These are phyloP conservation scores for Sicyos baderoa DNA, from an alignment of 306 rosid genomes.

Conservation along the genomic window DNA sequence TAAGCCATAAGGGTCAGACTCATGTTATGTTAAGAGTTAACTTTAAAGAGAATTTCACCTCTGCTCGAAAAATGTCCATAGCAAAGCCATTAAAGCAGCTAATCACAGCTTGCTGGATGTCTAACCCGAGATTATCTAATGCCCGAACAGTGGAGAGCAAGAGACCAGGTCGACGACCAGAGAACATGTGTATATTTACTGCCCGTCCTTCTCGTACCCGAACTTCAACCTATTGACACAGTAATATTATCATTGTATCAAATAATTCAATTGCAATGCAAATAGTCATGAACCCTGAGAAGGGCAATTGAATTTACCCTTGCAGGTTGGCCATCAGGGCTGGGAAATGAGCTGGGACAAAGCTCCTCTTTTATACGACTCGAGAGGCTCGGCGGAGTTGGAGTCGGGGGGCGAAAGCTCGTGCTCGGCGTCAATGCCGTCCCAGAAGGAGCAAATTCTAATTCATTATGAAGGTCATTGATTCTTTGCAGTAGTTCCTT, in stretches of 20 bases:
- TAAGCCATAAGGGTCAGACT: neutral
- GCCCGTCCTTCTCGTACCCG: slow-evolving; percentile 86
- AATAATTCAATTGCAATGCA: neutral
- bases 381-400: slow-evolving; percentile 65
- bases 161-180: slow-evolving; percentile 83
- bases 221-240: slow-evolving; percentile 68
- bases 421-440: slow-evolving; percentile 48
- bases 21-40: neutral
- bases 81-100: slow-evolving; percentile 98
- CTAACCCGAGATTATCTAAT: slow-evolving; percentile 81
- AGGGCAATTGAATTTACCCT: slow-evolving; percentile 36
- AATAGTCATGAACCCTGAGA: neutral
- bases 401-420: slow-evolving; percentile 73
- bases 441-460: slow-evolving; percentile 71
- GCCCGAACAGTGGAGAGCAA: slow-evolving; percentile 83
- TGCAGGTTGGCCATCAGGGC: slow-evolving; percentile 75
- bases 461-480: slow-evolving; percentile 74
- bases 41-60: slow-evolving; percentile 45
- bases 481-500: slow-evolving; percentile 90
- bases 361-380: slow-evolving; percentile 83
- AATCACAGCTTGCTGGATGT: slow-evolving; percentile 94
- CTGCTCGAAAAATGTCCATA: slow-evolving; percentile 87
- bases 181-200: slow-evolving; percentile 93
- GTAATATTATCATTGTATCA: slow-evolving; percentile 9
- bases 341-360: slow-evolving; percentile 59